A percentile compares a stretch with the other conserved stretches of the same genome.
Evolutionary conservation across 164 flowering plant genomes (phyloP).

Genomic region (Chimonanthus praecox): DNA sequence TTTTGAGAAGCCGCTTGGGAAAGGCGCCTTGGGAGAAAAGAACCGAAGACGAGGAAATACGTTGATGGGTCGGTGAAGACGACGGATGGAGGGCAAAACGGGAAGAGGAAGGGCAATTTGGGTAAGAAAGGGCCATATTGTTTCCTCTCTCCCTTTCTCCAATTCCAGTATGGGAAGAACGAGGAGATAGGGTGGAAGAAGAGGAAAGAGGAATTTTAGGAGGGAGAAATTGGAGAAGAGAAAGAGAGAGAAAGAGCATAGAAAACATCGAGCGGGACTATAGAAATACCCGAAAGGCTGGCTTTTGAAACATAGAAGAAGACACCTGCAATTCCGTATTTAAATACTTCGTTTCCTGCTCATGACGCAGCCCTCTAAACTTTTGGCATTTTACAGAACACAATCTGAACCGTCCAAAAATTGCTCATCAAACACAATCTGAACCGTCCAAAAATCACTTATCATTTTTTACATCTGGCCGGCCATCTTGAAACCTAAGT

Average conservation of each 20-base stretch:
- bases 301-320: neutral
- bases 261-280: conserved; percentile 17
- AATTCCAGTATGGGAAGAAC: neutral
- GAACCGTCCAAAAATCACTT: neutral
- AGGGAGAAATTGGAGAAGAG: neutral
- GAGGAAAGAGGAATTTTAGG: neutral
- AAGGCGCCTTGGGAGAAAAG: conserved; percentile 2
- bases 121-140: conserved; percentile 14
- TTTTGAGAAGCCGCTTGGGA: conserved; percentile 7
- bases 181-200: neutral
- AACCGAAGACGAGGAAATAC: neutral
- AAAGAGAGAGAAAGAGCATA: conserved; percentile 2
- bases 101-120: conserved; percentile 15
- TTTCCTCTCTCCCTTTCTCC: neutral
- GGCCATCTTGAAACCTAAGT: neutral
- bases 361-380: neutral
- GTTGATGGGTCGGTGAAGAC: conserved; percentile 11
- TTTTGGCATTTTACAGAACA: neutral
- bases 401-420: too few relatives aligned
- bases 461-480: neutral
- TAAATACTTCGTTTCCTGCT: neutral
- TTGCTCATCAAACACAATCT: neutral
- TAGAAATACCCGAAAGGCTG: conserved; percentile 25
- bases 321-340: neutral
- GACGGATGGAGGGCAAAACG: conserved; percentile 4